Base-by-base conservation (phyloP, 805 yeast species). In the Naumovozyma castellii region DNA sequence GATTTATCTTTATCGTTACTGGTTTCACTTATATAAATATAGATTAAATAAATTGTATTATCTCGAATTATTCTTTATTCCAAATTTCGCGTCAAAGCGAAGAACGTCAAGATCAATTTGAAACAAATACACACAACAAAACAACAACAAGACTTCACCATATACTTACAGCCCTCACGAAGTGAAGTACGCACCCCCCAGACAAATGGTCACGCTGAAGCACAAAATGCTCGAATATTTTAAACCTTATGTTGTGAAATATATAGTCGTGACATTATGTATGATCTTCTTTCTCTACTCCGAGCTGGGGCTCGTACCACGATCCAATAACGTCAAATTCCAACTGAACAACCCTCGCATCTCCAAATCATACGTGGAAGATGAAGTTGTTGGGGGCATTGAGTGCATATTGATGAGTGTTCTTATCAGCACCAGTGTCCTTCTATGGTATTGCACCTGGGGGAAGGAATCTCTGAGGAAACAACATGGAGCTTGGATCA, bases 321-420 rank as follows among this genome's bases (percentile, higher is more conserved):
- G 51, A 33, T 41, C 42, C 18, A 28, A 42, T 9, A 36, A 36
- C 2, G 34, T 40, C 13, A 32, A 35, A 18, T 53, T 54, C 40
- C 38, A 38, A 13, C 37, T 47, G 27, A 34, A 39, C 22, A 42
- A 53, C 32, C 38, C 43, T 4, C 40, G 40, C 9, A 56, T 56
- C 8, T 37, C 49, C 18, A 46, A 47, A 31, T 34, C 43, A 18
- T 54, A 44, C 34, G 45, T 48, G 3, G 45, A 45, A 3, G 35
- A 47, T 33, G 59, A 56, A 36, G 43, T 51, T 9, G 49, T 56
- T 3, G 36, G 49, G 19, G 52, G 49, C 15, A 18, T 39, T 12
- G 46, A 45, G 35, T 52, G 57, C 35, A 41, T 55, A 10, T 29
- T 43, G 12, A 43, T 56, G 34, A 44, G 55, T 32, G 37, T 42